These are phyloP conservation scores for Dendrothele bispora DNA, from an alignment of 768 basidiomycete genomes.

Conservation along the genomic window DNA sequence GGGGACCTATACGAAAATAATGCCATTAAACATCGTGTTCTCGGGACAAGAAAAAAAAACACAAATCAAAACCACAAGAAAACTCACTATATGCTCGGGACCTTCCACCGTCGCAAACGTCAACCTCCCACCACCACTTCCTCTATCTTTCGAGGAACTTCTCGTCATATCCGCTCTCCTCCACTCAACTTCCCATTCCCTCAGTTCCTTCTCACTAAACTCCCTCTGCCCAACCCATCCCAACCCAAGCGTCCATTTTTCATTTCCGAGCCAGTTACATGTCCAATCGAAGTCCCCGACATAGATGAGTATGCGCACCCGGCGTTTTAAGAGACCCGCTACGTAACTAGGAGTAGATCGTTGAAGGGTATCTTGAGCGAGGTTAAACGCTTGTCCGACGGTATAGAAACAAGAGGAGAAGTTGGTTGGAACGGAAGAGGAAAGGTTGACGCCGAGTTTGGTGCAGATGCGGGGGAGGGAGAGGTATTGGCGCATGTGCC, in stretches of 20 bases:
- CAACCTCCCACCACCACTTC: conserved; percentile 50
- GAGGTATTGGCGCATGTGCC: conserved; percentile 49
- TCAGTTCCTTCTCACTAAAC: conserved; percentile 42
- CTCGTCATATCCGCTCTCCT: conserved; percentile 55
- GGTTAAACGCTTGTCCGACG: conserved; percentile 48
- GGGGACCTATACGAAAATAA: not conserved
- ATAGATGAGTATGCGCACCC: conserved; percentile 70
- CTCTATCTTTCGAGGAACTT: too few species aligned
- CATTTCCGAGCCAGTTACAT: conserved; percentile 66
- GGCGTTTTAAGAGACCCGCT: conserved; percentile 70
- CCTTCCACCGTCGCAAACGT: conserved; percentile 55
- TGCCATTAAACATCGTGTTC: too few species aligned
- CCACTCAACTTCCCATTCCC: conserved; percentile 57
- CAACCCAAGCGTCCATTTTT: conserved; percentile 55
- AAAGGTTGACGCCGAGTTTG: conserved; percentile 47
- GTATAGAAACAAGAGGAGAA: conserved; percentile 57
- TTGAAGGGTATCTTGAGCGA: not conserved
- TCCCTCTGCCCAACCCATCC: conserved; percentile 57
- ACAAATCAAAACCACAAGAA: too few species aligned
- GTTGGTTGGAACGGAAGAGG: conserved; percentile 35
- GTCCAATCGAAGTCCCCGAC: conserved; percentile 57
- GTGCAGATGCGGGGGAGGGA: conserved; percentile 42
- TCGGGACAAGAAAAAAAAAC: too few species aligned
- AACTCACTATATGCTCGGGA: conserved; percentile 66
- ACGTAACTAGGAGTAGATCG: conserved; percentile 47